Evolutionary conservation across 2,329 filamentous ascomycete genomes (phyloP).

Genomic region (Decorospora gaudefroyi): DNA sequence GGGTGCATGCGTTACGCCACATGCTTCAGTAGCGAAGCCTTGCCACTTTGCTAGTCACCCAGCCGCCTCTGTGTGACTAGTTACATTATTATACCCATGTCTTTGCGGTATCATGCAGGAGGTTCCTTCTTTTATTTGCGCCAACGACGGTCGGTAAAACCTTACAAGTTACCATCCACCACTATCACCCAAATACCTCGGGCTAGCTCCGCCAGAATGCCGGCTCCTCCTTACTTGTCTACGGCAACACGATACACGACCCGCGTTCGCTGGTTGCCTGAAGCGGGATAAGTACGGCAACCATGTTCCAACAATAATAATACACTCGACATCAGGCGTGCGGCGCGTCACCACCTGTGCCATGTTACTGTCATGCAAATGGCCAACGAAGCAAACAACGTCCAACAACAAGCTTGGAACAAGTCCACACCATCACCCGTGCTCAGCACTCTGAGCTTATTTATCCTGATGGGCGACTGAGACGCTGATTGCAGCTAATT

Average conservation of each 20-base stretch:
- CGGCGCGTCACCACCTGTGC: conserved; percentile 20
- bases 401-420: conserved; percentile 6
- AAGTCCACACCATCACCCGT: conserved; percentile 13
- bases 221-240: conserved; percentile 30
- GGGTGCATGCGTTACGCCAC: conserved; percentile 16
- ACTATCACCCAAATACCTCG: conserved; percentile 10
- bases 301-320: conserved; percentile 19
- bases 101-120: conserved; percentile 23
- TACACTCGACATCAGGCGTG: conserved; percentile 17
- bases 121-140: conserved; percentile 20
- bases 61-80: conserved; percentile 24
- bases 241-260: conserved; percentile 26
- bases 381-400: conserved; percentile 19
- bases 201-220: conserved; percentile 25
- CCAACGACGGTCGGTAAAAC: conserved; percentile 18
- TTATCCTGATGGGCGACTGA: conserved; percentile 13
- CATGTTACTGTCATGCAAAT: conserved; percentile 29
- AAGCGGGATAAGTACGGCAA: conserved; percentile 25
- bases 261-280: conserved; percentile 22
- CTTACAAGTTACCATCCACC: conserved; percentile 10
- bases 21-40: conserved; percentile 12
- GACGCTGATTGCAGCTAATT: conserved; percentile 22
- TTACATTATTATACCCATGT: conserved; percentile 20
- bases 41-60: conserved; percentile 9
- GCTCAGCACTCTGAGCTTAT: conserved; percentile 13